Conservation (phyloP, 768 basidiomycete genomes). For the Mycena indigotica region DNA sequence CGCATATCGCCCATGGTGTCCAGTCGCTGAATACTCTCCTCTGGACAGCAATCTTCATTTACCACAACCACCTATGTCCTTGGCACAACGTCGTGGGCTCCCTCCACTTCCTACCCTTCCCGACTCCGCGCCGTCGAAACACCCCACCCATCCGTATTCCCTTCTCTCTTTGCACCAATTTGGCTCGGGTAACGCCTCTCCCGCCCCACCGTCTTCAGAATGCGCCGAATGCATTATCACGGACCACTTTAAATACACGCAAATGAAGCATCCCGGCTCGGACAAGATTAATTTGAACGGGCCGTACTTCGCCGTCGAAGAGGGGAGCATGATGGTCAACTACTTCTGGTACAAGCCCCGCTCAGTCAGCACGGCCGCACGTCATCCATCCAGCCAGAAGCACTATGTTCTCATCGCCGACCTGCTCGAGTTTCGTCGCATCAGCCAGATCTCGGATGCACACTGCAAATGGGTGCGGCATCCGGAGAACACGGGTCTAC, state of each 20-base stretch:
- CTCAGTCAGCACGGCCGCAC: background rate
- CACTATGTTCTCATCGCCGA: background rate
- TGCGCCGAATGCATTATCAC: background rate
- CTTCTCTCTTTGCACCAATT: background rate
- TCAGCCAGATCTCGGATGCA: background rate
- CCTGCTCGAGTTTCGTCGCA: background rate
- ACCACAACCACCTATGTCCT: background rate
- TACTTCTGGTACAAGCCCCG: background rate
- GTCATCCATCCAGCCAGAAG: background rate
- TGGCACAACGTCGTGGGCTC: background rate
- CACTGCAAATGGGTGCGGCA: background rate
- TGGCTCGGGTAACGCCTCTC: background rate
- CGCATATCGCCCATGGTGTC: no score
- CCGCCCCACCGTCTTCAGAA: background rate
- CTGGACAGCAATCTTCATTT: background rate
- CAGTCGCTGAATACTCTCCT: background rate
- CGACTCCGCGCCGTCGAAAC: background rate
- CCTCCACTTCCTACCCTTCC: background rate
- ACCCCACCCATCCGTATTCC: background rate
- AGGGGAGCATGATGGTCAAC: background rate
- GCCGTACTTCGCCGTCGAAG: background rate
- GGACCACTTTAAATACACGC: background rate
- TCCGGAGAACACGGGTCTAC: background rate
- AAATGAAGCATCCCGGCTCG: background rate
- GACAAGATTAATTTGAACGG: background rate